Percentiles rank a stretch among this genome's conserved stretches.
Evolutionary conservation across 2,329 filamentous ascomycete genomes (phyloP).

Genomic region (Cadophora luteo-olivacea): DNA sequence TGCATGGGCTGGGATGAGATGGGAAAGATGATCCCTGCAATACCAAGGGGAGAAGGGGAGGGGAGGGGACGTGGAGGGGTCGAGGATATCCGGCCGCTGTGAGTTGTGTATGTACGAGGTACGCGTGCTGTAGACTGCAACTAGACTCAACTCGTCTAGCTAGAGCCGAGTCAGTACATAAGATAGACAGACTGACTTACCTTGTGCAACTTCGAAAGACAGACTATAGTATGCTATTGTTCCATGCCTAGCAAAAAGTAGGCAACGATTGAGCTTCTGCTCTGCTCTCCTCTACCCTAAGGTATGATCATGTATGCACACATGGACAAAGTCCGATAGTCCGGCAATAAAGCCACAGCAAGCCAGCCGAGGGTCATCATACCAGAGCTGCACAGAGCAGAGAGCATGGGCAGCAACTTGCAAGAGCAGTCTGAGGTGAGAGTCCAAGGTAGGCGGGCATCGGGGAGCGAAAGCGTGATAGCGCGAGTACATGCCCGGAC

Average conservation of each 20-base stretch:
- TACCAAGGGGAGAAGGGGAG: neutral
- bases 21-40: constrained; percentile 5
- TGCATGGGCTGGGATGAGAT: constrained; percentile 20
- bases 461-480: constrained; percentile 21
- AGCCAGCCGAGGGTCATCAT: neutral
- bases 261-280: neutral
- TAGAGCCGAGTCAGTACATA: neutral
- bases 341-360: constrained; percentile 8
- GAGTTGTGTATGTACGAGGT: neutral
- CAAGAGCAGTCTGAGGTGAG: constrained; percentile 12
- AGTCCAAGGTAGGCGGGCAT: neutral
- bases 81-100: constrained; percentile 6
- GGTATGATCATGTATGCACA: neutral
- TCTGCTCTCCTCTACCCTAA: neutral
- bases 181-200: neutral
- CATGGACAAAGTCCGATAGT: neutral
- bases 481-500: constrained; percentile 7
- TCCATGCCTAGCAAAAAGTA: neutral
- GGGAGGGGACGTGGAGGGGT: neutral
- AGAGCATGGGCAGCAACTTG: neutral
- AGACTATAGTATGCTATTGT: neutral
- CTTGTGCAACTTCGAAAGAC: neutral
- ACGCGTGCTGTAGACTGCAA: neutral
- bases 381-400: constrained; percentile 5
- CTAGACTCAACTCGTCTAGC: neutral